These are phyloP conservation scores for Hyaloscypha variabilis DNA, from an alignment of 495 filamentous ascomycete species.

Conservation along the genomic window DNA sequence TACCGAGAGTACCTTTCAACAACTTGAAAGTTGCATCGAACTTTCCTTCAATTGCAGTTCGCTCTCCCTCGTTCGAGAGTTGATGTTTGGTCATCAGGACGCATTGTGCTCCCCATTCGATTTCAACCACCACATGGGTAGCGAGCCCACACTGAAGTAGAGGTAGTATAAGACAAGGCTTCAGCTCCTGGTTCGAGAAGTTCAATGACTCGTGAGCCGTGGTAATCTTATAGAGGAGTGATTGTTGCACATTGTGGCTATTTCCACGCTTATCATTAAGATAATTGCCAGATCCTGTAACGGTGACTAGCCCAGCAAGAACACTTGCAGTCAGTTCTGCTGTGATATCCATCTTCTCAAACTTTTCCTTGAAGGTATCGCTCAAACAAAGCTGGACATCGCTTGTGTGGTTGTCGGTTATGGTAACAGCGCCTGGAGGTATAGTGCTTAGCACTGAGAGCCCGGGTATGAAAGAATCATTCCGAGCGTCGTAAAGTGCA, in stretches of 20 bases:
- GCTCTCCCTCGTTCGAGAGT: neutral
- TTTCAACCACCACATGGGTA: conserved; percentile 30
- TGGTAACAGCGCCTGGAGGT: neutral
- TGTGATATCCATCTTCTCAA: neutral
- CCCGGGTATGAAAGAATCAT: neutral
- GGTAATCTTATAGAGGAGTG: neutral
- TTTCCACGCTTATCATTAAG: neutral
- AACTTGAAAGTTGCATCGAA: neutral
- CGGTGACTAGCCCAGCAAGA: neutral
- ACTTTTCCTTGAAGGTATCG: neutral
- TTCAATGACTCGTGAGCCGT: neutral
- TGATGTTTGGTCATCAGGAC: conserved; percentile 12
- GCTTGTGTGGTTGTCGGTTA: neutral
- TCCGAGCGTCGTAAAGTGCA: neutral
- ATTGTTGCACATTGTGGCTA: neutral
- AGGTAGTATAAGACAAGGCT: neutral
- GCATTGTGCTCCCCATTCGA: conserved; percentile 29
- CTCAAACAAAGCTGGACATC: neutral
- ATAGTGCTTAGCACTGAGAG: neutral
- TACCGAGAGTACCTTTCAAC: neutral
- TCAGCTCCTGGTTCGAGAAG: neutral
- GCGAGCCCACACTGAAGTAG: neutral
- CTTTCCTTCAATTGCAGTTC: neutral
- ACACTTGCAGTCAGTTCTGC: neutral
- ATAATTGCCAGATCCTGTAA: neutral